Base-by-base conservation (phyloP, 441 rosid genomes). In the Jatropha multifida region DNA sequence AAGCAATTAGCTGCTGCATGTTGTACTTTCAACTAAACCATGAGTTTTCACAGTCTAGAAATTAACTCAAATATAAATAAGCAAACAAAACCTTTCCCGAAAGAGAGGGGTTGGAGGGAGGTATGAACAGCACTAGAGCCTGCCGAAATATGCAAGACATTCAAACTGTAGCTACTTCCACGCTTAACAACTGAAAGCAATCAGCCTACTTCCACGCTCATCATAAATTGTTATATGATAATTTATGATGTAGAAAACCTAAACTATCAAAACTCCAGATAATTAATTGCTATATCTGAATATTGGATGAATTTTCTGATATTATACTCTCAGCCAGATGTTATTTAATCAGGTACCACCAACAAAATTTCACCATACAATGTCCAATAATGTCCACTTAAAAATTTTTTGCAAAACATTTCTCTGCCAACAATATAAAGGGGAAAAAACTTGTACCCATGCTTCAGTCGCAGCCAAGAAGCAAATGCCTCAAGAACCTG, bases 401-500 rank as follows among this genome's bases (percentile, higher is more conserved):
- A 44, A 44, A 11, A 8, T 15, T 71, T 20, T 64, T 23, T 17
- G 59, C 65, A 55, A 61, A 8, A 10, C 26, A 73, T 17, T n/a
- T 69, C 27, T 12, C 10, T 44, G 75, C 49, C 49, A 77, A 49
- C 17, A 10, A 10, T 18, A 12, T 42, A 73, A 76, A 62, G 32
- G 73, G 64, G 73, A 75, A 72, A 72, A 82, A 44, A 73, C 69
- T 56, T 86, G 74, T 90, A 96, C 99, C 93, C 89, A 75, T 90
- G 98, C 84, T 87, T 89, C 63, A 96, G 88, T 75, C 96, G 97
- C 78, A 94, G 94, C 99, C 98, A 96, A 76, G 98, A 91, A 65
- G 94, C 96, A 91, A 94, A 94, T 64, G 99, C 98, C 88, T 96
- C 98, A n/a, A 94, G 98, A 87, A 94, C 99, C 99, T 96, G 90